Conservation (phyloP, 176 grass and related monocot species). For the Zizania latifolia region DNA sequence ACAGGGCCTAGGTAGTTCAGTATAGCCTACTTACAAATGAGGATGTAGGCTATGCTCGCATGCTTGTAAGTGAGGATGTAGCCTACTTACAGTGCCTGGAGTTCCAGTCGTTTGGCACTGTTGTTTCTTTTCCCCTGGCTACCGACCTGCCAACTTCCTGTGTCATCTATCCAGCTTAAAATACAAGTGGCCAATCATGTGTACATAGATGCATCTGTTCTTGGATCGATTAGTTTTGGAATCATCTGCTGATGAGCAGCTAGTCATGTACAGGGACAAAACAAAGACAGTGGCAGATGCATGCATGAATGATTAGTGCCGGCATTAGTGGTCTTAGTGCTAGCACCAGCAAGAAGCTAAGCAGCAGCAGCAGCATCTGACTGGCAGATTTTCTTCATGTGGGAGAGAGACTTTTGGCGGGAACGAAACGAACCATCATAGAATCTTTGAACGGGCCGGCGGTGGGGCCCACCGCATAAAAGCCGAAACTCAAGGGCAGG, state of each 20-base stretch:
- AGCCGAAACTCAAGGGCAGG: not conserved
- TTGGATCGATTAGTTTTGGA: not conserved
- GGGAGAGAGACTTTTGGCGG: not conserved
- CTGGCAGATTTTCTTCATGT: not conserved
- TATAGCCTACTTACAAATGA: no score
- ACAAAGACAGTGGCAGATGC: not conserved
- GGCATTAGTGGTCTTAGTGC: not conserved
- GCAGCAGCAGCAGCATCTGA: conserved; percentile 9
- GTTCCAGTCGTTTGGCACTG: no score
- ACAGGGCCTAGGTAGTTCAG: no score
- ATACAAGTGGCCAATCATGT: not conserved
- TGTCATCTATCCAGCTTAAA: no score
- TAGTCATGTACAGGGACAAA: not conserved
- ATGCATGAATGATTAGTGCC: not conserved
- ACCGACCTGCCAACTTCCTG: no score
- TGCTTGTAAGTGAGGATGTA: no score
- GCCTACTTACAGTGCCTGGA: no score
- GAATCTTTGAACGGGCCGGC: conserved; percentile 17
- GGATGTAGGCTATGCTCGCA: no score
- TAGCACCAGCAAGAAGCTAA: not conserved
- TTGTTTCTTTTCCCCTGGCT: no score
- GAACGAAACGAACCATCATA: not conserved
- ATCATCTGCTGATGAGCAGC: not conserved
- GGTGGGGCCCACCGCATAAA: not conserved
- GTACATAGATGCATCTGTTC: not conserved